Evolutionary conservation across 192 early-diverging fungal species (phyloP).

Genomic region (Rhizoclosmatium globosum): DNA sequence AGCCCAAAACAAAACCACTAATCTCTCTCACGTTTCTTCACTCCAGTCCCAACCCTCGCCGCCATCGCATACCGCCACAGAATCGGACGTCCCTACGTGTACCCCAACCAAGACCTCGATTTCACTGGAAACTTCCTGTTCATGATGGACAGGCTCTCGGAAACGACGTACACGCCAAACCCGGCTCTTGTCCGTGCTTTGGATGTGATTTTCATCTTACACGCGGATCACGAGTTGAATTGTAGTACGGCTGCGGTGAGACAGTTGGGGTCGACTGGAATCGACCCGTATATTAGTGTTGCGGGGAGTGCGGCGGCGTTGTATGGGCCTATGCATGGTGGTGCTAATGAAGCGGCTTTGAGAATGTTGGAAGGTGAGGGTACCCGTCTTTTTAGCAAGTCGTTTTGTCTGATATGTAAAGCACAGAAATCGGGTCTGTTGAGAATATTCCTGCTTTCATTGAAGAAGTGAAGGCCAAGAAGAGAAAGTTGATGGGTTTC

Average conservation of each 20-base stretch:
- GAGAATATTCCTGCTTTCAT: conserved; percentile 67
- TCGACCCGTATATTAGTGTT: conserved; percentile 60
- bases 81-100: conserved; percentile 62
- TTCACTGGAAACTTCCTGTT: conserved; percentile 75
- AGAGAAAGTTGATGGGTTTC: conserved; percentile 67
- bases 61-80: conserved; percentile 68
- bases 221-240: conserved; percentile 69
- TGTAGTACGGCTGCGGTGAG: conserved; percentile 69
- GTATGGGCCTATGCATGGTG: conserved; percentile 74
- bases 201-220: conserved; percentile 75
- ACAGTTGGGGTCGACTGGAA: conserved; percentile 66
- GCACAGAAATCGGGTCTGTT: conserved; percentile 60
- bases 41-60: conserved; percentile 65
- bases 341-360: conserved; percentile 64
- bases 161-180: conserved; percentile 67
- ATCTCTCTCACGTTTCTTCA: not conserved
- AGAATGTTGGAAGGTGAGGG: conserved; percentile 39
- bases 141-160: conserved; percentile 72
- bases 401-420: not conserved
- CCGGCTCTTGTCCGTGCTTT: conserved; percentile 65
- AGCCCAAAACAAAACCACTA: not conserved
- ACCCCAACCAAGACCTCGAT: conserved; percentile 59
- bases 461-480: conserved; percentile 66
- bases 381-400: not conserved
- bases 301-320: conserved; percentile 69